phyloP scores from a whole-genome alignment of 1,284 basidiomycete genomes.

The Tranzscheliella williamsii region DNA sequence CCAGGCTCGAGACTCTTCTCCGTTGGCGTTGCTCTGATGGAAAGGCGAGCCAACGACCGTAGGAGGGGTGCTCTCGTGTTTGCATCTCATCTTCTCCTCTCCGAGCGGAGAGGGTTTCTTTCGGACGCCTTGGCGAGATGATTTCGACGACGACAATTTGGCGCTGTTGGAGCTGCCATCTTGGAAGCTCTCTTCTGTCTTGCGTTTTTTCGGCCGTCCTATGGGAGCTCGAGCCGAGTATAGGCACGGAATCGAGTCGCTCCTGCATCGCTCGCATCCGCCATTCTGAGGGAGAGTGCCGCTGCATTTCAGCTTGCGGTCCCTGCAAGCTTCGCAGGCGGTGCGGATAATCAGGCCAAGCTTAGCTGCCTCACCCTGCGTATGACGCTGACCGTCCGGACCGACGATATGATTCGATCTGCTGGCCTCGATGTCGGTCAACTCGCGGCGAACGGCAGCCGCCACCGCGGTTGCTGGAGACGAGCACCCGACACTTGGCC shows the following conservation, averaged over 20 bases:
- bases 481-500: no score
- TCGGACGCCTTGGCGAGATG: no score
- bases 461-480: no score
- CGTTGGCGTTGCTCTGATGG: no score
- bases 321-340: conserved; percentile 47
- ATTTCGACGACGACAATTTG: no score
- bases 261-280: conserved; percentile 37
- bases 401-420: conserved; percentile 27
- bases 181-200: conserved; percentile 17
- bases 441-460: no score
- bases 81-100: no score
- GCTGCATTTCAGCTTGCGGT: conserved; percentile 53
- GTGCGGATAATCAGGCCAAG: conserved; percentile 44
- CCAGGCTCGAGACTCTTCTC: no score
- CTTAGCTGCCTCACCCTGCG: conserved; percentile 36
- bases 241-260: conserved; percentile 31
- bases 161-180: no score
- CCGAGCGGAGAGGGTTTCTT: no score
- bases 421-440: conserved; percentile 1
- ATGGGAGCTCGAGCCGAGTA: conserved; percentile 47
- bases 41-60: no score
- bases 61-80: no score
- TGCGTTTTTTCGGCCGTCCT: conserved; percentile 48
- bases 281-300: conserved; percentile 28
- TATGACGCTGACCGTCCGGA: conserved; percentile 31